Evolutionary conservation across 2,329 filamentous ascomycete genomes (phyloP).

Genomic region (Gliomastix tumulicola): DNA sequence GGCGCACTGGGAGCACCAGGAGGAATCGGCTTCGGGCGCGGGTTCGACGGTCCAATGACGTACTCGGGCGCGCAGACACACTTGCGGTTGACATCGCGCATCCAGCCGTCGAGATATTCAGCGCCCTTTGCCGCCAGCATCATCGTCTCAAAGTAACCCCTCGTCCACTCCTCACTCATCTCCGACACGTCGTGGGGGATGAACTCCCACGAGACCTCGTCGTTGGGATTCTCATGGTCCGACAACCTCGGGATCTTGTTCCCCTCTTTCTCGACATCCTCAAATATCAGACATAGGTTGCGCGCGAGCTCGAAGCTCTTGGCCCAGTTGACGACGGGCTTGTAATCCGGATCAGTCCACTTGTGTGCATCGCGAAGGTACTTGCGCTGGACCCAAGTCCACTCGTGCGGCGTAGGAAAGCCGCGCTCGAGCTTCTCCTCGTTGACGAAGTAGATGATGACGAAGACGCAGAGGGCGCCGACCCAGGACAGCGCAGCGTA

Average conservation of each 20-base stretch:
- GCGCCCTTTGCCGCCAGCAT: conserved; percentile 71
- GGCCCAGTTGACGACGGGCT: conserved; percentile 56
- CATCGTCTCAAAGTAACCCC: conserved; percentile 77
- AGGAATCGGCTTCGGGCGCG: conserved; percentile 66
- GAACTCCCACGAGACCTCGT: conserved; percentile 61
- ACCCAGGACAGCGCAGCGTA: conserved; percentile 62
- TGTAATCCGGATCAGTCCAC: conserved; percentile 45
- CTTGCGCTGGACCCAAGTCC: conserved; percentile 65
- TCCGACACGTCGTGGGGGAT: conserved; percentile 62
- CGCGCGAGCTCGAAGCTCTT: conserved; percentile 54
- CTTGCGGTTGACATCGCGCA: conserved; percentile 53
- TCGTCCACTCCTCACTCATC: conserved; percentile 77
- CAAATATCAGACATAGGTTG: conserved; percentile 57
- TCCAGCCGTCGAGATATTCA: conserved; percentile 75
- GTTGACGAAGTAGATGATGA: conserved; percentile 59
- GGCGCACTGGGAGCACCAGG: conserved; percentile 56
- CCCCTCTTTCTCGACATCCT: conserved; percentile 37
- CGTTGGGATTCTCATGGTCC: conserved; percentile 37
- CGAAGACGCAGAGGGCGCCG: conserved; percentile 49
- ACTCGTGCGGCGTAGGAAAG: conserved; percentile 78
- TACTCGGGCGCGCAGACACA: conserved; percentile 62
- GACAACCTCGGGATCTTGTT: conserved; percentile 3
- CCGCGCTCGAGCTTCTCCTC: conserved; percentile 70
- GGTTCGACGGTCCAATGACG: conserved; percentile 78
- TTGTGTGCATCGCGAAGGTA: conserved; percentile 58